These are phyloP conservation scores for Durio zibethinus DNA, from an alignment of 345 rosid species.

Conservation along the genomic window DNA sequence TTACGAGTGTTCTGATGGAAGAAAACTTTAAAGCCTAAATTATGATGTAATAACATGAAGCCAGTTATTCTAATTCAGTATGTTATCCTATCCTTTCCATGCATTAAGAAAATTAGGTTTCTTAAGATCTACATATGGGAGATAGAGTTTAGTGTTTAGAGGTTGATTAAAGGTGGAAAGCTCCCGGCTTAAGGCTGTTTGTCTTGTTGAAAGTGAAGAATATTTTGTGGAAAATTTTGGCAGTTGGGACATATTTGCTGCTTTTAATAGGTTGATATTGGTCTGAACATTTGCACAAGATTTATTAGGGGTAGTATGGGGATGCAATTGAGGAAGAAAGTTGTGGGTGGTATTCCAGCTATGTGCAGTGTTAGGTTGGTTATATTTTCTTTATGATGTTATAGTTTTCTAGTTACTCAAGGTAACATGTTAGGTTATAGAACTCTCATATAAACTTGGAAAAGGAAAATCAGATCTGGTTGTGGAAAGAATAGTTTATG, in stretches of 20 bases:
- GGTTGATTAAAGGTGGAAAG: neutral
- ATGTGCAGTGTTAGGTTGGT: neutral
- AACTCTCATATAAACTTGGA: neutral
- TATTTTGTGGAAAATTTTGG: neutral
- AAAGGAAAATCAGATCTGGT: neutral
- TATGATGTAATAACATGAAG: neutral
- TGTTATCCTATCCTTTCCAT: neutral
- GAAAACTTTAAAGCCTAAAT: neutral
- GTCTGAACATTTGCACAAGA: neutral
- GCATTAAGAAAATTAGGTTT: neutral
- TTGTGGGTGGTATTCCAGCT: neutral
- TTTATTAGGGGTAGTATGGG: neutral
- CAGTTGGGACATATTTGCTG: neutral
- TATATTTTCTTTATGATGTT: neutral
- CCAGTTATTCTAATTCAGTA: neutral
- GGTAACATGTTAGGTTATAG: neutral
- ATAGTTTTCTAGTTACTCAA: no score
- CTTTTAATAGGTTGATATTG: neutral
- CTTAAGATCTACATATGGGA: neutral
- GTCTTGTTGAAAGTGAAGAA: slow-evolving; percentile 2
- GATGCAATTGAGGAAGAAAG: neutral
- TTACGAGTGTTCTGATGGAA: neutral
- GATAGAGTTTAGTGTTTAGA: neutral
- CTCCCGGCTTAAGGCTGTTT: neutral
- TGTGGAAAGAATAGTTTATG: neutral